These are phyloP conservation scores for Eleusine coracana DNA, from an alignment of 176 grass and related monocot species.

Conservation along the genomic window DNA sequence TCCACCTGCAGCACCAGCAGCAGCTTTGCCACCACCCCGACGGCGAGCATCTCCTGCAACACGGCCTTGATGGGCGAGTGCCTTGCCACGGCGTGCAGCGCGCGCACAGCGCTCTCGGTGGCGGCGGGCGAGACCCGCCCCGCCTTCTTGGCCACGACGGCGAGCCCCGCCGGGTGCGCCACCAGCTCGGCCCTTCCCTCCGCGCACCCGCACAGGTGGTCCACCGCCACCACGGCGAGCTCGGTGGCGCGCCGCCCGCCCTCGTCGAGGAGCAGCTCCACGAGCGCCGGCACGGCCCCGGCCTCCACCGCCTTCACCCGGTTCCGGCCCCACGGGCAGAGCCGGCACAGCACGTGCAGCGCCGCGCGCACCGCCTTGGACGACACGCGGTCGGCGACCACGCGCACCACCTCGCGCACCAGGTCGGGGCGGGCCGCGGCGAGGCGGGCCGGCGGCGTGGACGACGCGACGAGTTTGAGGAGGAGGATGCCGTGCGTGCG, in stretches of 20 bases:
- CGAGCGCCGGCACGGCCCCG: conserved; percentile 47
- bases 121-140: conserved; percentile 54
- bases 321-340: conserved; percentile 59
- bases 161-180: conserved; percentile 63
- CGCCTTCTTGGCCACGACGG: conserved; percentile 70
- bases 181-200: conserved; percentile 76
- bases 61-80: conserved; percentile 52
- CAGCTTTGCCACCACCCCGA: conserved; percentile 73
- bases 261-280: conserved; percentile 68
- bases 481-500: conserved; percentile 50
- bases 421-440: conserved; percentile 29
- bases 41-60: conserved; percentile 75
- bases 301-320: conserved; percentile 65
- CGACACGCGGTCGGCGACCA: conserved; percentile 51
- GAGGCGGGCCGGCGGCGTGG: conserved; percentile 37
- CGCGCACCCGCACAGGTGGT: conserved; percentile 72
- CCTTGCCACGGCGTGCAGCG: conserved; percentile 57
- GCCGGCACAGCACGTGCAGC: conserved; percentile 54
- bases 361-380: conserved; percentile 64
- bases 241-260: conserved; percentile 38
- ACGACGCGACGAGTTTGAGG: conserved; percentile 45
- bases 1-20: conserved; percentile 62
- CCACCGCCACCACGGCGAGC: conserved; percentile 61
- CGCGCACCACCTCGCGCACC: conserved; percentile 53
- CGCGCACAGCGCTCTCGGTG: conserved; percentile 61